Percentiles rank a stretch among this genome's conserved stretches.
Evolutionary conservation across 2,329 filamentous ascomycete genomes (phyloP).

Genomic region (Penicillium sp.): DNA sequence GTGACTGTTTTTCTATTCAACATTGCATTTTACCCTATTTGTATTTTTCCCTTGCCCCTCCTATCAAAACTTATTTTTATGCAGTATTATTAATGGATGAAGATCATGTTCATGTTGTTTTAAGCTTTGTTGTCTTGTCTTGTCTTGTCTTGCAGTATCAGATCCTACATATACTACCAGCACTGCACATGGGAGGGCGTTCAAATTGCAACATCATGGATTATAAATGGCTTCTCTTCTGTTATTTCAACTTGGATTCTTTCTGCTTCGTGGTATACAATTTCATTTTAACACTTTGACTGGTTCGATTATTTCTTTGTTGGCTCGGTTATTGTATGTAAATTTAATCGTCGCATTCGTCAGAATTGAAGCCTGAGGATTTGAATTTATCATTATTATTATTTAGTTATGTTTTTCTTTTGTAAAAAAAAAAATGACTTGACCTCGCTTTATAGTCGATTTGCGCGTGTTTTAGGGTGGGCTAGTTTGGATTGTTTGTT

Average conservation of each 20-base stretch:
- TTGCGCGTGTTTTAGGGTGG: neutral
- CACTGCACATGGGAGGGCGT: slow-evolving; percentile 8
- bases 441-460: neutral
- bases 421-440: neutral
- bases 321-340: neutral
- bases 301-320: neutral
- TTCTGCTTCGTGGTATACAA: neutral
- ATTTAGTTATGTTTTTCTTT: no score
- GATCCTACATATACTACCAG: slow-evolving; percentile 7
- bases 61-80: slow-evolving; percentile 6
- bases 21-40: slow-evolving; percentile 13
- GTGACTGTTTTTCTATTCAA: slow-evolving; percentile 3
- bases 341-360: neutral
- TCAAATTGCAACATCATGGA: neutral
- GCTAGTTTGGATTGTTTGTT: slow-evolving; percentile 10
- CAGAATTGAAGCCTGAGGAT: neutral
- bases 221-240: neutral
- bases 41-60: slow-evolving; percentile 12
- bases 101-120: neutral
- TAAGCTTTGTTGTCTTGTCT: neutral
- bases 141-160: slow-evolving; percentile 5
- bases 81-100: neutral
- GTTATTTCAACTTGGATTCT: neutral
- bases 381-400: no score
- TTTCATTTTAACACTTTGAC: neutral